Conservation (phyloP, 208 protist genomes). For the Wallacemonas sp. region DNA sequence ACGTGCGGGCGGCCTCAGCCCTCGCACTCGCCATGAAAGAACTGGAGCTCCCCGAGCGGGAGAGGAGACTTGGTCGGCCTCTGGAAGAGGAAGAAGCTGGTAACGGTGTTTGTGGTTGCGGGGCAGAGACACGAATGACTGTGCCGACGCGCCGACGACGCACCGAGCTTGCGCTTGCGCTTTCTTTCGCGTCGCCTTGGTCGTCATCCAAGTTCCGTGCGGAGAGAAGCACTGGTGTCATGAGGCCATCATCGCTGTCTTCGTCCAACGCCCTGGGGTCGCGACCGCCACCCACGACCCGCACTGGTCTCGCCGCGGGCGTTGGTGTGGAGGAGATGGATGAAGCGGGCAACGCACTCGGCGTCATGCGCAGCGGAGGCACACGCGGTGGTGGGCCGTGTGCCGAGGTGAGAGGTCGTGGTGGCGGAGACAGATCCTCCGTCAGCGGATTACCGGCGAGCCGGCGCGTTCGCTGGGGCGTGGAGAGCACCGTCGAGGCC, state of each 20-base stretch:
- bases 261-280: neutral
- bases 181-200: conserved; percentile 11
- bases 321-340: no score
- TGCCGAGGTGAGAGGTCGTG: neutral
- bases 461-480: neutral
- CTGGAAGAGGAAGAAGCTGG: no score
- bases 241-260: neutral
- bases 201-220: conserved; percentile 9
- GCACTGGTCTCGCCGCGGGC: no score
- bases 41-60: no score
- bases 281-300: no score
- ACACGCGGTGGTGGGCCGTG: neutral
- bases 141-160: conserved; percentile 1
- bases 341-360: neutral
- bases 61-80: no score
- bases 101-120: no score
- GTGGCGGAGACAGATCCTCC: neutral
- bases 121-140: conserved; percentile 1
- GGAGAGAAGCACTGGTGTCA: conserved; percentile 1
- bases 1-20: neutral
- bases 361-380: neutral
- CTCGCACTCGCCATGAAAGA: neutral
- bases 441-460: no score
- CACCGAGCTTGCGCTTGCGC: neutral
- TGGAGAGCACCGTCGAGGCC: conserved; percentile 7